Percentiles rank a stretch among this genome's conserved stretches.
Evolutionary conservation across 441 rosid genomes (phyloP).

Genomic region (Syzygium syzygioides): DNA sequence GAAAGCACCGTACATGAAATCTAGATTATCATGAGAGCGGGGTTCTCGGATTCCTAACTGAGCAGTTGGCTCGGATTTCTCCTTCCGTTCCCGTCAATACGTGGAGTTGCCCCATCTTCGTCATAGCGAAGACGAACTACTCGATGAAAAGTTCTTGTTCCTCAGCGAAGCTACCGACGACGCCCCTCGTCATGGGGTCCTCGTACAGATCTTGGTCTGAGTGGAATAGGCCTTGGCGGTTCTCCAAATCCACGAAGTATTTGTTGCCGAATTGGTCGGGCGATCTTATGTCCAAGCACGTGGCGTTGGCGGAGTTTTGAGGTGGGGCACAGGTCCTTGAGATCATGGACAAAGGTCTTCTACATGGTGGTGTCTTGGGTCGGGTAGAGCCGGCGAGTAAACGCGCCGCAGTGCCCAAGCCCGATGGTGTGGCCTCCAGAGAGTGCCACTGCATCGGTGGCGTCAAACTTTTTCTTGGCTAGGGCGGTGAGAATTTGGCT

Average conservation of each 20-base stretch:
- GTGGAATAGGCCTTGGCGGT: conserved; percentile 72
- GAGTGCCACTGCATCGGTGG: conserved; percentile 56
- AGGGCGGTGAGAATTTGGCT: conserved; percentile 32
- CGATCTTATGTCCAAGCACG: conserved; percentile 45
- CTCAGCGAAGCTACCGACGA: conserved; percentile 56
- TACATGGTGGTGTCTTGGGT: conserved; percentile 61
- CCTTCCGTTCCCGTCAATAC: conserved; percentile 56
- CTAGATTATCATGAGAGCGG: too few relatives aligned
- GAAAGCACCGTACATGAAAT: too few relatives aligned
- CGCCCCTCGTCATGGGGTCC: conserved; percentile 45
- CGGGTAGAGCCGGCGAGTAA: conserved; percentile 55
- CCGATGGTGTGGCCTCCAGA: conserved; percentile 82
- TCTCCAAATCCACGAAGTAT: conserved; percentile 72
- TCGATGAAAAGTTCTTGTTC: conserved; percentile 54
- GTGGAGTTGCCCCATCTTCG: conserved; percentile 66
- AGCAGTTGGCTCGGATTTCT: conserved; percentile 66
- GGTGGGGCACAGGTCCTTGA: conserved; percentile 49
- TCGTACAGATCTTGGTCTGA: conserved; percentile 81
- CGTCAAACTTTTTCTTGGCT: conserved; percentile 34
- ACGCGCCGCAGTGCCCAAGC: conserved; percentile 47
- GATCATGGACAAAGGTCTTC: conserved; percentile 48
- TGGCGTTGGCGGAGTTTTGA: conserved; percentile 29
- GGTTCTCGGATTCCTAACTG: conserved; percentile 35
- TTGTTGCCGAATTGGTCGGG: conserved; percentile 75
- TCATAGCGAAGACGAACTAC: conserved; percentile 42